Percentiles rank a stretch among this genome's conserved stretches.
These are phyloP conservation scores for Nasturtium officinale DNA, from an alignment of 345 rosid genomes.

Conservation along the genomic window DNA sequence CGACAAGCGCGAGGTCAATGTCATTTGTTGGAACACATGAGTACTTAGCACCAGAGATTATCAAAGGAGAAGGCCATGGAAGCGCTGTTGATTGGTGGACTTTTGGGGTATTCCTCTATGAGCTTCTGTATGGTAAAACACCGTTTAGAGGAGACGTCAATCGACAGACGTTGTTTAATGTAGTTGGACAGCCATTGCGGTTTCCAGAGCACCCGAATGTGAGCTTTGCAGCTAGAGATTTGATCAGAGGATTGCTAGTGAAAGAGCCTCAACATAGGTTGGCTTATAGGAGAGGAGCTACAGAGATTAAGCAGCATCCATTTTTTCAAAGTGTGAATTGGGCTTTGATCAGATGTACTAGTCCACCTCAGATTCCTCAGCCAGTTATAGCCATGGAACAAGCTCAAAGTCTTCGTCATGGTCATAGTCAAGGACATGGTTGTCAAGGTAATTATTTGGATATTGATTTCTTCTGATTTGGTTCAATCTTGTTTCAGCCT, in stretches of 20 bases:
- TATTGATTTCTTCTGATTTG: constrained; percentile 71
- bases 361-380: constrained; percentile 73
- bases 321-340: constrained; percentile 80
- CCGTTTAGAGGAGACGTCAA: constrained; percentile 79
- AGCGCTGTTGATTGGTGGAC: constrained; percentile 98
- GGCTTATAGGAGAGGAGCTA: constrained; percentile 78
- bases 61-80: constrained; percentile 88
- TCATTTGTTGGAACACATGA: constrained; percentile 91
- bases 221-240: constrained; percentile 75
- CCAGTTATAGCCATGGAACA: constrained; percentile 36
- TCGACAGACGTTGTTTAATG: constrained; percentile 56
- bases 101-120: constrained; percentile 78
- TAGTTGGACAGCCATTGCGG: constrained; percentile 70
- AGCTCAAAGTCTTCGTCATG: constrained; percentile 24
- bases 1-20: constrained; percentile 79
- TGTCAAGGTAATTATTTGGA: constrained; percentile 60
- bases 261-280: constrained; percentile 82
- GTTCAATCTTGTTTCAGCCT: background rate
- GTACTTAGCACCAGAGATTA: constrained; percentile 86
- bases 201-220: constrained; percentile 77
- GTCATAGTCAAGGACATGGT: constrained; percentile 18
- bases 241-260: constrained; percentile 76
- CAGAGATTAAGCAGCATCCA: constrained; percentile 82
- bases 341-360: constrained; percentile 84
- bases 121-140: constrained; percentile 79